Conservation (phyloP, 2,329 filamentous ascomycete genomes). For the Ophiognomonia clavigignenti-juglandacearum region DNA sequence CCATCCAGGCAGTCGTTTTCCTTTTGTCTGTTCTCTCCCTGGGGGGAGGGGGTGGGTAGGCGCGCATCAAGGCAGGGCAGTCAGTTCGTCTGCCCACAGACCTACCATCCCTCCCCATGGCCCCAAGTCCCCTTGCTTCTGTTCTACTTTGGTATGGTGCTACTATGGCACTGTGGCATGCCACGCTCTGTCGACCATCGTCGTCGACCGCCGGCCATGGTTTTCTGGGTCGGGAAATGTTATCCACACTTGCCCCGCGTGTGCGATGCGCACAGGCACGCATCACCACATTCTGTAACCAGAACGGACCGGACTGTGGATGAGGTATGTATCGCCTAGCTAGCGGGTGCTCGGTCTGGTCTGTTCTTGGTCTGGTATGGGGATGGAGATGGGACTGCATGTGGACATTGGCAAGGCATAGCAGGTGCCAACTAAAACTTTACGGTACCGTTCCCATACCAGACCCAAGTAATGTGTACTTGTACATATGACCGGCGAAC, state of each 20-base stretch:
- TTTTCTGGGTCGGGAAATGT: background rate
- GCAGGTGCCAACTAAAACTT: too few relatives aligned
- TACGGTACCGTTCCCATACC: too few relatives aligned
- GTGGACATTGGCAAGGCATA: too few relatives aligned
- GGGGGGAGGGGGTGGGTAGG: background rate
- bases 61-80: too few relatives aligned
- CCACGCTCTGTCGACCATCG: background rate
- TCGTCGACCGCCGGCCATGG: background rate
- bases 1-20: background rate
- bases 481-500: too few relatives aligned
- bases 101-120: too few relatives aligned
- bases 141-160: too few relatives aligned
- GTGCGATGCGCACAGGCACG: too few relatives aligned
- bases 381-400: too few relatives aligned
- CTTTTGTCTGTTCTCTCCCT: background rate
- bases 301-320: constrained; percentile 7
- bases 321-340: constrained; percentile 7
- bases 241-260: constrained; percentile 2
- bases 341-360: background rate
- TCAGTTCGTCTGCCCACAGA: too few relatives aligned
- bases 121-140: background rate
- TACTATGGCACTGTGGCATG: too few relatives aligned
- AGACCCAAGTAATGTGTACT: too few relatives aligned
- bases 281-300: constrained; percentile 9
- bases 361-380: background rate